phyloP scores from a whole-genome alignment of 1,284 basidiomycete genomes.

The Jaminaea rosea region DNA sequence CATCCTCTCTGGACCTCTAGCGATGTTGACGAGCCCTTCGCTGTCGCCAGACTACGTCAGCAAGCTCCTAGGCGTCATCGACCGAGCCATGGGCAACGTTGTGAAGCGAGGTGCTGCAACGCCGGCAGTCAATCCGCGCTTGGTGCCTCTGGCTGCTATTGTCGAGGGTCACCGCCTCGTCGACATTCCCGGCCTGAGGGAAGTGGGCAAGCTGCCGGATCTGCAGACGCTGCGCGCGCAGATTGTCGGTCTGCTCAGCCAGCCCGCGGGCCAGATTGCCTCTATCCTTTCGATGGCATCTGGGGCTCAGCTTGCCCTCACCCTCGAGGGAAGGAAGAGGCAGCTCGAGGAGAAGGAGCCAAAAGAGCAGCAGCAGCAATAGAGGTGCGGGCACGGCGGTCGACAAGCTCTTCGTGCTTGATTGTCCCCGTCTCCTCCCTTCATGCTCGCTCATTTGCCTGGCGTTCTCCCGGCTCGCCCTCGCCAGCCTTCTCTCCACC shows the following conservation, averaged over 20 bases:
- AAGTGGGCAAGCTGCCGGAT: conserved; percentile 26
- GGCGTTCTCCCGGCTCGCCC: background rate
- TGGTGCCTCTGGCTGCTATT: conserved; percentile 31
- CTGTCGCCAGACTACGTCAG: conserved; percentile 30
- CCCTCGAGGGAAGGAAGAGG: conserved; percentile 34
- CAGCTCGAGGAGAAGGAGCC: conserved; percentile 32
- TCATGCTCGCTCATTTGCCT: background rate
- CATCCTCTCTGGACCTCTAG: conserved; percentile 31
- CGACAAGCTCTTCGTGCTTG: background rate
- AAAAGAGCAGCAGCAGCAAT: conserved; percentile 1
- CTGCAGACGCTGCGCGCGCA: conserved; percentile 32
- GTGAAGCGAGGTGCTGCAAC: conserved; percentile 6
- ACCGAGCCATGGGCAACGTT: conserved; percentile 23
- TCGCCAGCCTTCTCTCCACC: too few relatives aligned
- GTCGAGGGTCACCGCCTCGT: conserved; percentile 22
- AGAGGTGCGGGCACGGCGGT: too few relatives aligned
- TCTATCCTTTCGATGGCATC: conserved; percentile 31
- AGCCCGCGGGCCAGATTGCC: conserved; percentile 32
- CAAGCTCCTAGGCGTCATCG: conserved; percentile 27
- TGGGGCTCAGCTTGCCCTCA: conserved; percentile 28
- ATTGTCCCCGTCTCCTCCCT: background rate
- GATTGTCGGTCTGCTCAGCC: conserved; percentile 38
- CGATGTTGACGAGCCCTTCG: conserved; percentile 30
- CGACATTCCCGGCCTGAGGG: conserved; percentile 26
- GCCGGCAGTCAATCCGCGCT: conserved; percentile 21